phyloP scores from a whole-genome alignment of 2,329 filamentous ascomycete genomes.

The Verticillium isaacii region DNA sequence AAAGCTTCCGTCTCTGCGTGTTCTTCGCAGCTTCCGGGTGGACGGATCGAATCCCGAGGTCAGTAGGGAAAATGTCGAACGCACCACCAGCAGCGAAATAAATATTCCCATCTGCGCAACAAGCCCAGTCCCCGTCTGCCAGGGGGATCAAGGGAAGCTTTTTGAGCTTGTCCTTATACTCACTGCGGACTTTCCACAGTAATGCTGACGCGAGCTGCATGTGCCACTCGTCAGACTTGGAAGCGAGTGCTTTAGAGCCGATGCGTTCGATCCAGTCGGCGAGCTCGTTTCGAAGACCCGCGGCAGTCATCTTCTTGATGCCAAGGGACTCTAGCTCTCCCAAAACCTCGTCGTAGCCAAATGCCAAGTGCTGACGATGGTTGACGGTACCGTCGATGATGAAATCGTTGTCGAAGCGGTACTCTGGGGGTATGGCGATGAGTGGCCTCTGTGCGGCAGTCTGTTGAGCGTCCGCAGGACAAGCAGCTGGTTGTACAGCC shows the following conservation, averaged over 20 bases:
- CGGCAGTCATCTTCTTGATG: background rate
- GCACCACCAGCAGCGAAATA: background rate
- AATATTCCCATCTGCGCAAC: background rate
- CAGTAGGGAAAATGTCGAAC: background rate
- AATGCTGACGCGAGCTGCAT: background rate
- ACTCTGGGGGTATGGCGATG: background rate
- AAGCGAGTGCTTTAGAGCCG: background rate
- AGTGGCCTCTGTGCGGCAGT: background rate
- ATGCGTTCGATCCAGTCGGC: background rate
- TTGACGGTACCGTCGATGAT: background rate
- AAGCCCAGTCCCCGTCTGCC: background rate
- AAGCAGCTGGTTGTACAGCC: background rate
- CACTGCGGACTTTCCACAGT: background rate
- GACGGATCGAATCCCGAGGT: background rate
- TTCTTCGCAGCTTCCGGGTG: background rate
- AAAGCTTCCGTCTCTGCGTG: background rate
- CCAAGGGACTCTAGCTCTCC: background rate
- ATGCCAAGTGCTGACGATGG: background rate
- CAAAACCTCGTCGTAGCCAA: slow-evolving; percentile 1
- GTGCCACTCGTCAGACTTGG: background rate
- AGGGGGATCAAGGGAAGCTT: background rate
- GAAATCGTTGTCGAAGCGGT: background rate
- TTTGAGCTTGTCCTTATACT: background rate
- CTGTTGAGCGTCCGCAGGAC: background rate
- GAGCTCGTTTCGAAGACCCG: background rate